phyloP scores from a whole-genome alignment of 2,329 filamentous ascomycete species.

The Monosporascus sp. region DNA sequence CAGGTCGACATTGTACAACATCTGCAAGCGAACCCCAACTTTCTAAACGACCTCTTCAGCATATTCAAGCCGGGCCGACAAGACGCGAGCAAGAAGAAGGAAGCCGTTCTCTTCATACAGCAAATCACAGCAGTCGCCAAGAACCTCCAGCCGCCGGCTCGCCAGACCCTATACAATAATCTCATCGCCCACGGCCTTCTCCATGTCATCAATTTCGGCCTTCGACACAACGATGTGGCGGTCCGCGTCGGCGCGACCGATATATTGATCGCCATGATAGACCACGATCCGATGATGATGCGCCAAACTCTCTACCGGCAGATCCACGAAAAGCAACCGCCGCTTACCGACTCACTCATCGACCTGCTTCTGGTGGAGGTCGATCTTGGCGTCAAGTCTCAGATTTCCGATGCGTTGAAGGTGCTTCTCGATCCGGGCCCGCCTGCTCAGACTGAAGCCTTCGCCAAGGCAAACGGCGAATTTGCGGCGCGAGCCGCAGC shows the following conservation, averaged over 20 bases:
- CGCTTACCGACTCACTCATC: constrained; percentile 86
- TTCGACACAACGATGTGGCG: constrained; percentile 76
- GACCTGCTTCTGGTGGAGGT: constrained; percentile 87
- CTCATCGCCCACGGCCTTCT: constrained; percentile 85
- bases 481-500: constrained; percentile 57
- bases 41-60: constrained; percentile 79
- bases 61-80: constrained; percentile 68
- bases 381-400: constrained; percentile 90
- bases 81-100: constrained; percentile 74
- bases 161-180: constrained; percentile 80
- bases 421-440: constrained; percentile 75
- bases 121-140: constrained; percentile 94
- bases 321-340: constrained; percentile 77
- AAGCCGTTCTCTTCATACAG: constrained; percentile 93
- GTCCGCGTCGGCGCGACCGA: constrained; percentile 91
- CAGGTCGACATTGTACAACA: constrained; percentile 97
- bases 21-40: constrained; percentile 73
- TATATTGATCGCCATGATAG: constrained; percentile 87
- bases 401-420: constrained; percentile 92
- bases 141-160: constrained; percentile 78
- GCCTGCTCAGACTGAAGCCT: constrained; percentile 46
- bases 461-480: constrained; percentile 62
- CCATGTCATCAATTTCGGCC: constrained; percentile 83
- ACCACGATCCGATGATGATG: constrained; percentile 93
- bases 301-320: constrained; percentile 89